phyloP scores from a whole-genome alignment of 148 eudicot species.

The Amaranthus palmeri region DNA sequence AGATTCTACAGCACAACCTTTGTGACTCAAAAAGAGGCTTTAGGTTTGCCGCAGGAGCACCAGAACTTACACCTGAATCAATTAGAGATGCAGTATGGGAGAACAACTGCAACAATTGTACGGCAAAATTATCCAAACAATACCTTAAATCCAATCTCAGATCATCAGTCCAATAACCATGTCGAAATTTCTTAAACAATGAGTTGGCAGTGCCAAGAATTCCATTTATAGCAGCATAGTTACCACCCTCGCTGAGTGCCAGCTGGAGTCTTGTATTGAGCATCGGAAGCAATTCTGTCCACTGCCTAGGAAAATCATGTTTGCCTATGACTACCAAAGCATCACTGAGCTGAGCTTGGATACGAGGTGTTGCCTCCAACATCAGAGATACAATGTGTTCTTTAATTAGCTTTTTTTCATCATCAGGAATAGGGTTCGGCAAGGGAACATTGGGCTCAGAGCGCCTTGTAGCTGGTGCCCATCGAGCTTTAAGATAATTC shows the following conservation, averaged over 20 bases:
- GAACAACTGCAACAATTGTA: constrained; percentile 57
- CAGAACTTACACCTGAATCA: constrained; percentile 44
- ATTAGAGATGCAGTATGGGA: constrained; percentile 51
- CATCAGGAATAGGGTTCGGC: constrained; percentile 38
- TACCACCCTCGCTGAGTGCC: constrained; percentile 48
- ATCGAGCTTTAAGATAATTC: constrained; percentile 69
- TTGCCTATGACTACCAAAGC: constrained; percentile 83
- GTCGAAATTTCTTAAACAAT: constrained; percentile 80
- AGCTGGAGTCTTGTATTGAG: constrained; percentile 51
- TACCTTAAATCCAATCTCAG: constrained; percentile 70
- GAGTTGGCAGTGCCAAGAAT: constrained; percentile 77
- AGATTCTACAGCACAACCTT: constrained; percentile 86
- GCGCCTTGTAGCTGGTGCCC: constrained; percentile 43
- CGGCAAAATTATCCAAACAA: constrained; percentile 81
- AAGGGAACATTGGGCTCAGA: constrained; percentile 24
- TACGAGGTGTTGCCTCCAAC: constrained; percentile 50
- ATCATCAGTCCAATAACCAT: constrained; percentile 58
- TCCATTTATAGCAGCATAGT: constrained; percentile 74
- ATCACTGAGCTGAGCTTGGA: constrained; percentile 83
- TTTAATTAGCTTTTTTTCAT: constrained; percentile 78
- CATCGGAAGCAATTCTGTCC: constrained; percentile 73
- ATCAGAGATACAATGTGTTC: constrained; percentile 65
- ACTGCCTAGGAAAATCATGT: constrained; percentile 77
- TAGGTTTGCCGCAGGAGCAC: constrained; percentile 32
- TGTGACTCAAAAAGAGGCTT: constrained; percentile 72